Base-by-base conservation (phyloP, 129 eudicot species). In the Sambucus nigra region DNA sequence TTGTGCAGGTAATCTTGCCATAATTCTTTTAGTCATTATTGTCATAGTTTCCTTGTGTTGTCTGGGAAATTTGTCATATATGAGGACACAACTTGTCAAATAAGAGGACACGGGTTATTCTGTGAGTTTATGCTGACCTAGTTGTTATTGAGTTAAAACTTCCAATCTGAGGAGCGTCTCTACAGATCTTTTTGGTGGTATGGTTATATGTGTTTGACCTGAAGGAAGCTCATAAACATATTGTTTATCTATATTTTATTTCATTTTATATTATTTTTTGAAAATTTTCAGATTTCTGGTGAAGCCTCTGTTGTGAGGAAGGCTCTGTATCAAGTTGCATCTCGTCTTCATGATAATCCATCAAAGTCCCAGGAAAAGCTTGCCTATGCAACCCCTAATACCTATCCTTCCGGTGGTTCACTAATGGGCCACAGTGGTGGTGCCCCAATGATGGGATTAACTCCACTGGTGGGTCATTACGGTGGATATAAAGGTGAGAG, bases 401-500 rank as follows among this genome's bases (percentile, higher is more conserved):
- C 32, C 17, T 76, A 79, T 56, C 57, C 84, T 21, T 72, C 94
- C 40, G 70, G 80, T 59, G 80, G 95, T 53, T 67, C 95, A 25
- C 77, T 85, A 50, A 31, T 81, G 54, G 95, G 95, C 31, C 55
- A 75, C 31, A 23, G 71, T 53, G 78, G 59, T 28, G 84, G 87
- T 58, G 71, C 82, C 46, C 95, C 94, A 28, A 55, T 86, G 39
- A 73, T 88, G 89, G 82, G 96, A 8, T 67, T 85, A 58, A 59
- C 94, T 42, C 87, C 89, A 21, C 53, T 86, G 7, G 70, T 81
- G 32, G 75, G 86, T 55, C 66, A 72, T 24, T 91, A 91, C 68
- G 82, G 99, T 14, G 99, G 95, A 51, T 91, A 91, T 77, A 91
- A 91, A 75, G 75, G 76, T 61, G 99, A 82, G 61, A 63, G 81